phyloP scores from a whole-genome alignment of 192 early-diverging fungal genomes.

The Podochytrium sp. region DNA sequence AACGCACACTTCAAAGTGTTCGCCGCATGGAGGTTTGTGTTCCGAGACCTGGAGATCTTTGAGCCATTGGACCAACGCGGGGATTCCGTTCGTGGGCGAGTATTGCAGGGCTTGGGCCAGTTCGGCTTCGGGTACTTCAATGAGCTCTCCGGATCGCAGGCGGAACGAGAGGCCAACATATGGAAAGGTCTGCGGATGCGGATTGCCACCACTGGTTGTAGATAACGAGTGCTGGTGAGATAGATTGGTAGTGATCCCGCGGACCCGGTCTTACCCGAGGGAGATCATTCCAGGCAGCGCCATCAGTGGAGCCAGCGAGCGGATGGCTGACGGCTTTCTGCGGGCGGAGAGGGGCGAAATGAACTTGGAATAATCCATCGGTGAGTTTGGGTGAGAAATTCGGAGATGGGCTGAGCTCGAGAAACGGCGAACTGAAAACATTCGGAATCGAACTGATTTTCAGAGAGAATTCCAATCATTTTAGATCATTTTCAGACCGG shows the following conservation, averaged over 20 bases:
- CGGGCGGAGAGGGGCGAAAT: conserved; percentile 37
- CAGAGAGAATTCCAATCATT: too few species aligned
- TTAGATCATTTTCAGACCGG: too few species aligned
- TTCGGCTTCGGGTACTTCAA: conserved; percentile 40
- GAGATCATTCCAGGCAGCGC: conserved; percentile 47
- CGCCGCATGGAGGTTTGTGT: conserved; percentile 44
- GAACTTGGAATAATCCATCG: conserved; percentile 46
- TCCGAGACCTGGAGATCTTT: conserved; percentile 48
- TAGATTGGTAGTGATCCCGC: not conserved
- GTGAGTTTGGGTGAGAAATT: not conserved
- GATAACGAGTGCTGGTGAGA: conserved; percentile 16
- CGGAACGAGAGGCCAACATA: conserved; percentile 49
- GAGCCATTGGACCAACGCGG: conserved; percentile 51
- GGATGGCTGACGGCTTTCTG: conserved; percentile 54
- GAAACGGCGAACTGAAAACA: too few species aligned
- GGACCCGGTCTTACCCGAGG: conserved; percentile 11
- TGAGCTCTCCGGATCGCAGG: conserved; percentile 43
- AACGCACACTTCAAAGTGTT: conserved; percentile 52
- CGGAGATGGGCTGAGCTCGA: too few species aligned
- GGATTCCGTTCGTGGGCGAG: conserved; percentile 56
- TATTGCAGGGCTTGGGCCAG: conserved; percentile 53
- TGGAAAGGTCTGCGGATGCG: conserved; percentile 55
- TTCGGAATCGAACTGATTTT: too few species aligned
- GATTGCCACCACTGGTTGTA: conserved; percentile 54
- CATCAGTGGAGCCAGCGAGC: conserved; percentile 34